Evolutionary conservation across 208 protist species (phyloP), one percentile per base, ranked within the genome.

Genomic region (Wallacemonas collosoma): DNA sequence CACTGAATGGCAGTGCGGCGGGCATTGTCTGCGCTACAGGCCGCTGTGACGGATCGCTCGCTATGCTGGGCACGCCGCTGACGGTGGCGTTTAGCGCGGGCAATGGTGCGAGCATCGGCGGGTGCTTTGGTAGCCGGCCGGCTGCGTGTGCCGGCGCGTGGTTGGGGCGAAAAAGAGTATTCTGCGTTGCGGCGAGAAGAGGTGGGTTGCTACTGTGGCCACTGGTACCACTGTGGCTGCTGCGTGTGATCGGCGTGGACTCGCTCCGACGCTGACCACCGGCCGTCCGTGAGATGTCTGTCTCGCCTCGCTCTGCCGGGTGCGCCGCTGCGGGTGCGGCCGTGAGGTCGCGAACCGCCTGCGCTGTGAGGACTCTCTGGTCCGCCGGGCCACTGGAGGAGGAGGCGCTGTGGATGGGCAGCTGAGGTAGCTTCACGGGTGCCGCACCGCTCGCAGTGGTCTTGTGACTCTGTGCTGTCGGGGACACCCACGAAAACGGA

Each of bases 341-440:
- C 36, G 57, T 1, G 57, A 8, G 57, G 9, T 63, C 14, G 26
- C 57, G 45, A 6, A 56, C 51, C 9, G 51, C 51, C 14, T 56
- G 51, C n/a, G 51, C 1, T 9, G 51, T 56, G 9, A 56, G 51
- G 47, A 8, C 47, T 51, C 47, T 56, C 4, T n/a, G 9, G n/a
- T n/a, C 14, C 14, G 51, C 51, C 15, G 9, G 60, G 60, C 17
- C 36, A 50, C 3, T 14, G 4, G 11, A 72, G 26, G 35, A 38
- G 35, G 50, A 7, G 71, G 77, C 1, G 77, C 73, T 38, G 73
- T 78, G 14, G 63, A 74, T 3, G 69, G 65, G 45, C 73, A 61
- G 36, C 55, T 75, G 43, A 4, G 51, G 6, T 39, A 63, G n/a
- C 9, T 38, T 39, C 58, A 40, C 0, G 15, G 58, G 40, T 60